Evolutionary conservation across 2,329 filamentous ascomycete species (phyloP), one percentile per base, ranked within the genome.

Genomic region (Diaporthe vexans): DNA sequence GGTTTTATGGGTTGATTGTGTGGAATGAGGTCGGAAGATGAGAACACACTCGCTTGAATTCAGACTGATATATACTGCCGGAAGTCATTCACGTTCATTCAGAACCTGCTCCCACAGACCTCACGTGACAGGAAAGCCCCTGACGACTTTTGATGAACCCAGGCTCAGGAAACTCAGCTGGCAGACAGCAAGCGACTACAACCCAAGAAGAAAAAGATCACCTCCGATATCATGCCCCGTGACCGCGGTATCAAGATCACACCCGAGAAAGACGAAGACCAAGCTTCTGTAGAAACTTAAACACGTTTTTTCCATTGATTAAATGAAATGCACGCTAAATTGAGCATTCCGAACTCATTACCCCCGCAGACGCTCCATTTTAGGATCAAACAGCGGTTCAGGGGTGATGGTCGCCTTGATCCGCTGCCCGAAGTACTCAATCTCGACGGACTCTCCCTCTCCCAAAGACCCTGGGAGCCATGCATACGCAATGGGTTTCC

Each of bases 371-470:
- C 71, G 71, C 59, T 69, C 61, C 71, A 73, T 73, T 29, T 67
- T 57, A 1, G 71, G 71, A 43, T 88, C 85, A 73, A 86, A 85
- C 57, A 89, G 71, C 11, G 89, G 86, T 61, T 90, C 89, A 1
- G 82, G 76, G 0, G 83, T 81, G 0, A 92, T 87, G 4, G 89
- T 91, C 0, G 90, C 91, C 67, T 78, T 77, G 70, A 91, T 86
- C 15, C 84, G 83, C 73, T 81, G 82, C 6, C 90, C 89, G 80
- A 92, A 92, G 78, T 92, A 92, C 77, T 91, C 89, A 73, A 92
- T 85, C 78, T 91, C 89, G 0, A 92, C 88, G 0, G 77, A 73
- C 4, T 86, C 83, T 0, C 89, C 89, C 57, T 89, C 86, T 0
- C 71, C 73, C 2, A 91, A 78, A 2, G 77, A 78, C 15, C 80